Conservation (phyloP, 2,329 filamentous ascomycete genomes). For the Sarocladium oryzae region DNA sequence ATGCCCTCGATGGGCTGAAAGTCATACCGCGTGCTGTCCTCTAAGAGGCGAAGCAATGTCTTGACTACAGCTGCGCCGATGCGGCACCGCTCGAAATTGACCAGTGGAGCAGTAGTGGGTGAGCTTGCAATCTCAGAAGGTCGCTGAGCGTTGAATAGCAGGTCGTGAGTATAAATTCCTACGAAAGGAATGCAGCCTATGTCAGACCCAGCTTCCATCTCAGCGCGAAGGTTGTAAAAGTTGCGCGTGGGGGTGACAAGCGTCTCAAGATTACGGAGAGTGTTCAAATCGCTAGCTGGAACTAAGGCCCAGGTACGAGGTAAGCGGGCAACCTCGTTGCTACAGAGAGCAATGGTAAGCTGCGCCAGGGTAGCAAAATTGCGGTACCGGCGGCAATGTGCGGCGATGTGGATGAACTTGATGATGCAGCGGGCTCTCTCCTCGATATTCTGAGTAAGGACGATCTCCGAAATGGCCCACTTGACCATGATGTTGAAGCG, state of each 20-base stretch:
- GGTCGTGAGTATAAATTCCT: constrained; percentile 75
- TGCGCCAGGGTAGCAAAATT: constrained; percentile 84
- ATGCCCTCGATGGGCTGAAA: constrained; percentile 72
- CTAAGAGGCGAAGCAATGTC: constrained; percentile 69
- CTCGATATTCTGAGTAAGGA: constrained; percentile 64
- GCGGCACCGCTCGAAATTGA: constrained; percentile 80
- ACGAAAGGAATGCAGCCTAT: constrained; percentile 79
- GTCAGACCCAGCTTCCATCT: constrained; percentile 67
- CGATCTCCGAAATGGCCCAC: constrained; percentile 74
- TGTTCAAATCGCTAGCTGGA: constrained; percentile 56
- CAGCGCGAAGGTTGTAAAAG: constrained; percentile 67
- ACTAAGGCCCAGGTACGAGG: constrained; percentile 66
- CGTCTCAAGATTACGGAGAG: constrained; percentile 61
- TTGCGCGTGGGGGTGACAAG: constrained; percentile 73
- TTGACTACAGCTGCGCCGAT: constrained; percentile 72
- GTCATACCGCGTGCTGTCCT: constrained; percentile 67
- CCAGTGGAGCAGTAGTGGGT: constrained; percentile 58
- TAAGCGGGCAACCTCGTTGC: constrained; percentile 63
- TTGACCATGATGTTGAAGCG: constrained; percentile 87
- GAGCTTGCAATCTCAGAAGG: constrained; percentile 67
- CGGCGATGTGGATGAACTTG: constrained; percentile 77
- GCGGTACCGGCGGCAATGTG: constrained; percentile 66
- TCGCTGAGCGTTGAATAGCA: constrained; percentile 75
- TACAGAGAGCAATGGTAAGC: constrained; percentile 69
- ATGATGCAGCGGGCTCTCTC: constrained; percentile 72